Evolutionary conservation across 179 eudicot species (phyloP).

Genomic region (Drosera spatulata): DNA sequence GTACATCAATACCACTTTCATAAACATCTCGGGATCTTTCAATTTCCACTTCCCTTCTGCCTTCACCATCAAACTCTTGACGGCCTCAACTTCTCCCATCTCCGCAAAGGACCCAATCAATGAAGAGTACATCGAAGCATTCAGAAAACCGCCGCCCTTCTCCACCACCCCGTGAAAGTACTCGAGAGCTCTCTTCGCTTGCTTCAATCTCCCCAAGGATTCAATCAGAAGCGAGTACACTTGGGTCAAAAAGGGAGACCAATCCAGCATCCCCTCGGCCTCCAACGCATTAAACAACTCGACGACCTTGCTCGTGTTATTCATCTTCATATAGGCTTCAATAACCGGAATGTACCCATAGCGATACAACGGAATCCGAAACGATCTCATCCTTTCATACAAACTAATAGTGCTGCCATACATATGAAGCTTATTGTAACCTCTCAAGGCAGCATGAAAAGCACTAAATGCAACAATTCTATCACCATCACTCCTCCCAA

Average conservation of each 20-base stretch:
- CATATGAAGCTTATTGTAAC: slow-evolving; percentile 83
- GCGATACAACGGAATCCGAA: slow-evolving; percentile 27
- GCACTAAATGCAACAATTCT: slow-evolving; percentile 21
- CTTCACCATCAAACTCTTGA: slow-evolving; percentile 43
- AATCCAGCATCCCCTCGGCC: slow-evolving; percentile 9
- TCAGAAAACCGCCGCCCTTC: slow-evolving; percentile 30
- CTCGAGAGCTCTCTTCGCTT: slow-evolving; percentile 48
- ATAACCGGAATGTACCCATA: slow-evolving; percentile 41
- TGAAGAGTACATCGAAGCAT: slow-evolving; percentile 37
- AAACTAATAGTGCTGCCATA: slow-evolving; percentile 43
- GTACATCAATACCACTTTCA: slow-evolving; percentile 67
- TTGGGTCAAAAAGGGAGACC: slow-evolving; percentile 12
- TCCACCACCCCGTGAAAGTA: slow-evolving; percentile 43
- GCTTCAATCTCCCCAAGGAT: slow-evolving; percentile 48
- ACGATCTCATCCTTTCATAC: slow-evolving; percentile 30
- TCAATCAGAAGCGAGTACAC: slow-evolving; percentile 45
- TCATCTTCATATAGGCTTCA: slow-evolving; percentile 61
- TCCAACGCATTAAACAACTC: slow-evolving; percentile 47
- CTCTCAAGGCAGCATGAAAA: slow-evolving; percentile 49
- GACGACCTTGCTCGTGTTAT: slow-evolving; percentile 32
- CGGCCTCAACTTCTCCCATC: slow-evolving; percentile 29
- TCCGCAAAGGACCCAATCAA: slow-evolving; percentile 57
- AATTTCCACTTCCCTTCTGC: slow-evolving; percentile 59
- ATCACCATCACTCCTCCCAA: slow-evolving; percentile 16
- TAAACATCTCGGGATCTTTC: slow-evolving; percentile 66